These are phyloP conservation scores for Paecilomyces niveus DNA, from an alignment of 2,329 filamentous ascomycete genomes.

Conservation along the genomic window DNA sequence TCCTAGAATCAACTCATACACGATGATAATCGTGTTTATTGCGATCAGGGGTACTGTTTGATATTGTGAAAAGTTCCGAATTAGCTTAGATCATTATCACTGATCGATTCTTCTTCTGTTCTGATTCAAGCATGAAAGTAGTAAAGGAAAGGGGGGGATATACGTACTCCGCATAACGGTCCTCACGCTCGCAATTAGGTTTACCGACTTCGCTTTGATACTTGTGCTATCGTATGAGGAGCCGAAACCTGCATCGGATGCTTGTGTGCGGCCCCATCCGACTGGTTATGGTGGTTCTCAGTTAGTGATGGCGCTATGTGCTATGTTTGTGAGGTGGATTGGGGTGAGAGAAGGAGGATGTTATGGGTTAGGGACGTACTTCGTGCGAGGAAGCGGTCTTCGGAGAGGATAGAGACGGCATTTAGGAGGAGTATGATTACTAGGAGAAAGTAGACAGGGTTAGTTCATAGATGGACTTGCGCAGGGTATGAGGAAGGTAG, in stretches of 20 bases:
- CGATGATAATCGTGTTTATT: conserved; percentile 73
- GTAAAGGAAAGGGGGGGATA: not conserved
- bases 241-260: conserved; percentile 68
- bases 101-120: not conserved
- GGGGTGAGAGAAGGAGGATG: not conserved
- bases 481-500: not conserved
- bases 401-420: conserved; percentile 85
- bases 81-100: conserved; percentile 1
- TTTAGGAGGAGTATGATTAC: conserved; percentile 85
- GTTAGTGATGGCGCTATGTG: conserved; percentile 4
- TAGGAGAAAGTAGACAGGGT: conserved; percentile 24
- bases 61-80: not conserved
- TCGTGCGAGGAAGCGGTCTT: conserved; percentile 86
- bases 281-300: conserved; percentile 44
- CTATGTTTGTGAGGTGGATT: not conserved
- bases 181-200: conserved; percentile 82
- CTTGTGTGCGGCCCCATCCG: conserved; percentile 61
- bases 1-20: conserved; percentile 72
- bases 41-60: conserved; percentile 70
- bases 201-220: conserved; percentile 79
- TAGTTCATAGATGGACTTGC: not conserved
- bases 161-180: conserved; percentile 86
- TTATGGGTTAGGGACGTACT: conserved; percentile 40
- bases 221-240: conserved; percentile 63
- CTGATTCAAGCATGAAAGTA: no score